These are phyloP conservation scores for Fusarium vanettenii DNA, from an alignment of 2,329 filamentous ascomycete species.

Conservation along the genomic window DNA sequence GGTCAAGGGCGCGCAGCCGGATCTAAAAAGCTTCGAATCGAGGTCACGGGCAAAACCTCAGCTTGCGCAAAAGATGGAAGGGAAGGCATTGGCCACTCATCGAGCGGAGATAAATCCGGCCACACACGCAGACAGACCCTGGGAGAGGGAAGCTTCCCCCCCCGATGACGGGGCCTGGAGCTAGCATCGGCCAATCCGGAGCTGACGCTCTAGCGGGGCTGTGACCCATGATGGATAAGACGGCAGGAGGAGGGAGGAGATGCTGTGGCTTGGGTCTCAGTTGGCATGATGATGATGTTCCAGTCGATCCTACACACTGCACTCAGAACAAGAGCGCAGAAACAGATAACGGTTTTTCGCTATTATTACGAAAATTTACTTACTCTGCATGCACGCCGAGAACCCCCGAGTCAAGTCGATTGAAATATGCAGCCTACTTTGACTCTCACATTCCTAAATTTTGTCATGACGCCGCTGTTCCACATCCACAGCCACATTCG, in stretches of 20 bases:
- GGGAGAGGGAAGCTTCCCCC: background rate
- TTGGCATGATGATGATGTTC: background rate
- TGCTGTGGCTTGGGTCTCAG: background rate
- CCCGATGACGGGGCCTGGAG: background rate
- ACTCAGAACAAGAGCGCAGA: background rate
- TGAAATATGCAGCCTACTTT: background rate
- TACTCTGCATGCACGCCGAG: background rate
- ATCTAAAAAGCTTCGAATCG: background rate
- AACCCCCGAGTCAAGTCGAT: background rate
- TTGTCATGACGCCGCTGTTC: background rate
- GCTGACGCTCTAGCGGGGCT: background rate
- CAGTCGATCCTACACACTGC: background rate
- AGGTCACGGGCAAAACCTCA: background rate
- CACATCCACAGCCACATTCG: constrained; percentile 4
- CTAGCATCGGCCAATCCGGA: constrained; percentile 14
- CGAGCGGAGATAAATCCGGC: background rate
- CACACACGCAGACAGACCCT: background rate
- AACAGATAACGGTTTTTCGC: background rate
- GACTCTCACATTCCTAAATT: background rate
- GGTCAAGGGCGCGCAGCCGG: background rate
- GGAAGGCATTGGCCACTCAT: background rate
- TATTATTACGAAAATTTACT: background rate
- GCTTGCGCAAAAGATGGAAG: background rate
- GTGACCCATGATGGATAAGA: constrained; percentile 18
- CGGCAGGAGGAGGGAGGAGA: constrained; percentile 13